phyloP scores from a whole-genome alignment of 2,329 filamentous ascomycete genomes.

The Fusarium solani-melongenae region DNA sequence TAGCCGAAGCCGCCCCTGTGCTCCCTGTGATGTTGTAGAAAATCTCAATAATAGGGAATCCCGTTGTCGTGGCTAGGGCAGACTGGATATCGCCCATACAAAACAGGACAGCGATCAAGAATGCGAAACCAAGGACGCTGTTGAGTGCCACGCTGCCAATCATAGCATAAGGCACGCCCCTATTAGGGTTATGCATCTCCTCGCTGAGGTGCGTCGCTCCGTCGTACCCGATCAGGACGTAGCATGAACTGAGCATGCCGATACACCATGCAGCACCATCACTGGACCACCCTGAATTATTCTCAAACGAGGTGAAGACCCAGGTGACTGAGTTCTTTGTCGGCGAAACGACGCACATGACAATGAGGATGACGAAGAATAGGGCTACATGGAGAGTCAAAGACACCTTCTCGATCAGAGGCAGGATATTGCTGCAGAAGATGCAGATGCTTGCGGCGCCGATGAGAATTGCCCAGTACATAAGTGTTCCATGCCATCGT shows the following conservation, averaged over 20 bases:
- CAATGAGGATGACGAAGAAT: conserved; percentile 19
- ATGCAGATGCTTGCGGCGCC: conserved; percentile 3
- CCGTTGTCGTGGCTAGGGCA: conserved; percentile 10
- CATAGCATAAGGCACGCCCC: conserved; percentile 26
- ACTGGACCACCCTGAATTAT: conserved; percentile 32
- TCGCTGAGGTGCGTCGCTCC: conserved; percentile 33
- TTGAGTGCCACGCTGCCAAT: conserved; percentile 23
- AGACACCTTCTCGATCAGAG: conserved; percentile 25
- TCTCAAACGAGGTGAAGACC: conserved; percentile 28
- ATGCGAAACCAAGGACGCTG: conserved; percentile 18
- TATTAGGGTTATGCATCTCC: conserved; percentile 30
- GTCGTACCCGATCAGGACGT: conserved; percentile 30
- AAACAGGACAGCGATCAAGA: conserved; percentile 23
- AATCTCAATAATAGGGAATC: conserved; percentile 33
- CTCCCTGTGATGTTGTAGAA: conserved; percentile 23
- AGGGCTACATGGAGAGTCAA: conserved; percentile 16
- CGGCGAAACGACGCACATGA: conserved; percentile 18
- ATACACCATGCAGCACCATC: conserved; percentile 32
- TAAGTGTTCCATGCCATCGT: conserved; percentile 30
- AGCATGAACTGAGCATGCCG: conserved; percentile 34
- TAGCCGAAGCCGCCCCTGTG: background rate
- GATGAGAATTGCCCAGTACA: conserved; percentile 28
- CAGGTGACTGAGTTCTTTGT: conserved; percentile 18
- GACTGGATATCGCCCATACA: conserved; percentile 26
- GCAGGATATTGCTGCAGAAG: conserved; percentile 21